Evolutionary conservation across 2,329 filamentous ascomycete species (phyloP).

Genomic region (Trichophaea hybrida): DNA sequence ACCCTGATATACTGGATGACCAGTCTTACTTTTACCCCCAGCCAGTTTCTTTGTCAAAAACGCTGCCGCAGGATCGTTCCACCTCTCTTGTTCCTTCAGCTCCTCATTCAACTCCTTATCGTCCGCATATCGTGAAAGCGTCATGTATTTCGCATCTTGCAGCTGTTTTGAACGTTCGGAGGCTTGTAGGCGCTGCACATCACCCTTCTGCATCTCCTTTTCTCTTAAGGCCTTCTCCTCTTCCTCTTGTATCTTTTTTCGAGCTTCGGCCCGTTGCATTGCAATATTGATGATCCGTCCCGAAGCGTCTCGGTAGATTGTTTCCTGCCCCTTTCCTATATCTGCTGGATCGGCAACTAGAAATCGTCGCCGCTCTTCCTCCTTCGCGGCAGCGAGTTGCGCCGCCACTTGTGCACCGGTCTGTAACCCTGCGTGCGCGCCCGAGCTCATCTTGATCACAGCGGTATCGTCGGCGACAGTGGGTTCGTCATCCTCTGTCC

Average conservation of each 20-base stretch:
- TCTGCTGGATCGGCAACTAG: conserved; percentile 31
- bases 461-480: conserved; percentile 31
- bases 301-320: conserved; percentile 88
- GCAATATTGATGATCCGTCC: conserved; percentile 86
- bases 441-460: conserved; percentile 63
- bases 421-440: conserved; percentile 76
- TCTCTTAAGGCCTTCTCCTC: conserved; percentile 49
- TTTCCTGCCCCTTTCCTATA: conserved; percentile 47
- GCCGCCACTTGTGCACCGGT: conserved; percentile 63
- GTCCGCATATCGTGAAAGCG: conserved; percentile 63
- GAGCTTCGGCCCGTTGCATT: conserved; percentile 76
- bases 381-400: conserved; percentile 51
- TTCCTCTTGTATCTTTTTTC: conserved; percentile 61
- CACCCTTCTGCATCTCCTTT: conserved; percentile 60
- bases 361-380: conserved; percentile 45
- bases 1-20: conserved; percentile 60
- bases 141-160: conserved; percentile 69
- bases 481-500: conserved; percentile 38
- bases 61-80: conserved; percentile 85
- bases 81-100: conserved; percentile 58
- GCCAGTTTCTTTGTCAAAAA: conserved; percentile 48
- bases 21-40: conserved; percentile 32
- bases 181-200: conserved; percentile 62
- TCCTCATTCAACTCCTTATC: conserved; percentile 77
- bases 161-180: conserved; percentile 51